phyloP scores from a whole-genome alignment of 2,329 filamentous ascomycete species.

The Verticillium nonalfalfae region DNA sequence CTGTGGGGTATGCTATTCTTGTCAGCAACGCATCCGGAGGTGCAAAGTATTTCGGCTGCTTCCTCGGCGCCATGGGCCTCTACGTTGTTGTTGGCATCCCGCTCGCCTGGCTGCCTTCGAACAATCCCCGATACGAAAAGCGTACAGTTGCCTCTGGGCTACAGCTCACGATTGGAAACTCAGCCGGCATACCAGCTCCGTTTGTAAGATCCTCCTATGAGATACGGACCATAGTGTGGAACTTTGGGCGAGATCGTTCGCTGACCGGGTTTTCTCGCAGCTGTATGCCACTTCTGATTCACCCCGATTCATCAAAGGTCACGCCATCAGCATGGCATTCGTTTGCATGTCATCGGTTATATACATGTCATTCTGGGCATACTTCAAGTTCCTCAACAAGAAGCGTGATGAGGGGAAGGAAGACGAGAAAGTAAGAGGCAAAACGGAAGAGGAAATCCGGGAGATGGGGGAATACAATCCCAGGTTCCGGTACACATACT shows the following conservation, averaged over 20 bases:
- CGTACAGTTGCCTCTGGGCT: conserved; percentile 54
- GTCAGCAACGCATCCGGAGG: conserved; percentile 44
- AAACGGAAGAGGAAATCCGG: conserved; percentile 21
- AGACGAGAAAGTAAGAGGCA: conserved; percentile 18
- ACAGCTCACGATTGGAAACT: conserved; percentile 58
- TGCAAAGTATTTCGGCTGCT: conserved; percentile 56
- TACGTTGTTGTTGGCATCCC: conserved; percentile 38
- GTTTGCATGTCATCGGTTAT: conserved; percentile 36
- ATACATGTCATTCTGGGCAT: conserved; percentile 28
- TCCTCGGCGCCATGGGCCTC: conserved; percentile 56
- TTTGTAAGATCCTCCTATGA: conserved; percentile 24
- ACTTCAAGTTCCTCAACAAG: conserved; percentile 27
- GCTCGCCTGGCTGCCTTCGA: conserved; percentile 40
- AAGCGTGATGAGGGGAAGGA: conserved; percentile 18
- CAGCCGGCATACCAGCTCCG: conserved; percentile 55
- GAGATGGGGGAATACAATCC: conserved; percentile 24
- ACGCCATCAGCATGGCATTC: conserved; percentile 41
- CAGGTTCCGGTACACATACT: conserved; percentile 18
- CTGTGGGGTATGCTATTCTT: conserved; percentile 51
- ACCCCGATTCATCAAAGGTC: conserved; percentile 40
- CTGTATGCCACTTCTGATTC: conserved; percentile 24
- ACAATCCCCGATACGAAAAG: conserved; percentile 59
- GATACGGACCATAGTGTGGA: no score
- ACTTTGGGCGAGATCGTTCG: no score
- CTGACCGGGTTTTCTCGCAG: conserved; percentile 4